phyloP scores from a whole-genome alignment of 352 stramenopile species.

The Globisporangium uncinulatum region DNA sequence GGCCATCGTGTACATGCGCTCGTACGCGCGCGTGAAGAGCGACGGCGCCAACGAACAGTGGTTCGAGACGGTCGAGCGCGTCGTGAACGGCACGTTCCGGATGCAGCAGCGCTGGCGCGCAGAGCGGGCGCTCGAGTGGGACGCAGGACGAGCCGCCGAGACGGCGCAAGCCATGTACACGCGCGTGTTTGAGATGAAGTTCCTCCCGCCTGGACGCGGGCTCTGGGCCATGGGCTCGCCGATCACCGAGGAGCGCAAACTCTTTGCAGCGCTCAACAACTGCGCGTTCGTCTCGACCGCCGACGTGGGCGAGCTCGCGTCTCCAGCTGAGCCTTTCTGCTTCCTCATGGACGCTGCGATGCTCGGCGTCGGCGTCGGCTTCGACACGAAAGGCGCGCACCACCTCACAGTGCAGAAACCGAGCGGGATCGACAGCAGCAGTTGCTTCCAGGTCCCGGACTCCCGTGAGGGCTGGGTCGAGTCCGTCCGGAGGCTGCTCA shows the following conservation, averaged over 20 bases:
- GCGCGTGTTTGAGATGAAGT: slow-evolving; percentile 94
- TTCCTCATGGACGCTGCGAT: slow-evolving; percentile 96
- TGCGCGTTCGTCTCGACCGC: slow-evolving; percentile 91
- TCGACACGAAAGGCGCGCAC: slow-evolving; percentile 88
- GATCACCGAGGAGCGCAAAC: slow-evolving; percentile 79
- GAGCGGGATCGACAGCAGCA: slow-evolving; percentile 14
- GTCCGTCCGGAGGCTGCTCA: slow-evolving; percentile 72
- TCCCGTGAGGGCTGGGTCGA: slow-evolving; percentile 86
- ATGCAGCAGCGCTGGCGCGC: slow-evolving; percentile 90
- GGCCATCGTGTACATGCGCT: slow-evolving; percentile 90
- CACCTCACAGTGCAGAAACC: slow-evolving; percentile 33
- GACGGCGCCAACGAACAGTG: slow-evolving; percentile 84
- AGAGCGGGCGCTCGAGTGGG: slow-evolving; percentile 51
- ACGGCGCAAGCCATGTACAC: slow-evolving; percentile 88
- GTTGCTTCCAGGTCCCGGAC: slow-evolving; percentile 39
- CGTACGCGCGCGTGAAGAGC: slow-evolving; percentile 83
- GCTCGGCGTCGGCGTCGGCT: slow-evolving; percentile 92
- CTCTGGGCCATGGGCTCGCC: slow-evolving; percentile 93
- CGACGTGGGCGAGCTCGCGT: slow-evolving; percentile 49
- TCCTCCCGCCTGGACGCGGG: slow-evolving; percentile 88
- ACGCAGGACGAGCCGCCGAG: slow-evolving; percentile 42
- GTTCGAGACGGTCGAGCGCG: slow-evolving; percentile 89
- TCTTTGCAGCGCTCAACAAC: slow-evolving; percentile 92
- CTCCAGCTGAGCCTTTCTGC: slow-evolving; percentile 82
- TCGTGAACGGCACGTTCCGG: slow-evolving; percentile 92